Percentiles rank a stretch among this genome's conserved stretches.
Evolutionary conservation across 306 rosid genomes (phyloP).

Genomic region (Cucurbita argyrosperma): DNA sequence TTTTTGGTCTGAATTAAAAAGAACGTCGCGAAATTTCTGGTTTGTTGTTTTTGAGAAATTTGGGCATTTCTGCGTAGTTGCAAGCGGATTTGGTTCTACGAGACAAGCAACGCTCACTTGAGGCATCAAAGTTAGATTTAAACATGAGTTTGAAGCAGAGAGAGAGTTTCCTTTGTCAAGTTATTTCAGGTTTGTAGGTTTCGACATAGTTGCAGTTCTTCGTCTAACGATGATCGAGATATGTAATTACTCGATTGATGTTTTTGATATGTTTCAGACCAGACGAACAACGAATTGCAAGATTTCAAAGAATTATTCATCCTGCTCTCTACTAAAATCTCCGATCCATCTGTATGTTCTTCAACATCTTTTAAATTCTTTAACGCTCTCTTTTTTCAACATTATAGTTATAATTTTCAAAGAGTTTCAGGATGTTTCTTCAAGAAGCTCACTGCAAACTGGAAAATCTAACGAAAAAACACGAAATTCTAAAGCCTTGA

Average conservation of each 20-base stretch:
- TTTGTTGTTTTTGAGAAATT: background rate
- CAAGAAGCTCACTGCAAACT: slow-evolving; percentile 11
- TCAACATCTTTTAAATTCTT: background rate
- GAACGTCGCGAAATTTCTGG: slow-evolving; percentile 3
- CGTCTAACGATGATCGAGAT: background rate
- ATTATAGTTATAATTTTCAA: slow-evolving; percentile 15
- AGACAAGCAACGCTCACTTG: slow-evolving; percentile 31
- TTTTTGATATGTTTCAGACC: slow-evolving; percentile 24
- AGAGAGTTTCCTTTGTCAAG: slow-evolving; percentile 26
- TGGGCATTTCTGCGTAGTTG: slow-evolving; percentile 27
- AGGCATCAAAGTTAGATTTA: slow-evolving; percentile 33
- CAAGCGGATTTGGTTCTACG: slow-evolving; percentile 20
- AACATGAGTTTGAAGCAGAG: slow-evolving; percentile 32
- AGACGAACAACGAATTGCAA: slow-evolving; percentile 36
- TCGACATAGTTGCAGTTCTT: background rate
- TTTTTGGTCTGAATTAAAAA: slow-evolving; percentile 14
- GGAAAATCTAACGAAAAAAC: slow-evolving; percentile 12
- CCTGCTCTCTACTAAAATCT: slow-evolving; percentile 14
- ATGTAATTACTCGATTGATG: background rate
- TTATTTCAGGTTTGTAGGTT: slow-evolving; percentile 35
- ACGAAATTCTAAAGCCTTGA: slow-evolving; percentile 7
- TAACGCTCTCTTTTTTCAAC: background rate
- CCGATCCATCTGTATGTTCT: slow-evolving; percentile 34
- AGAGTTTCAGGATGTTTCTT: slow-evolving; percentile 22
- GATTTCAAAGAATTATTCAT: slow-evolving; percentile 47